Base-by-base conservation (phyloP, 163 green algal species). In the Volvox carteri region DNA sequence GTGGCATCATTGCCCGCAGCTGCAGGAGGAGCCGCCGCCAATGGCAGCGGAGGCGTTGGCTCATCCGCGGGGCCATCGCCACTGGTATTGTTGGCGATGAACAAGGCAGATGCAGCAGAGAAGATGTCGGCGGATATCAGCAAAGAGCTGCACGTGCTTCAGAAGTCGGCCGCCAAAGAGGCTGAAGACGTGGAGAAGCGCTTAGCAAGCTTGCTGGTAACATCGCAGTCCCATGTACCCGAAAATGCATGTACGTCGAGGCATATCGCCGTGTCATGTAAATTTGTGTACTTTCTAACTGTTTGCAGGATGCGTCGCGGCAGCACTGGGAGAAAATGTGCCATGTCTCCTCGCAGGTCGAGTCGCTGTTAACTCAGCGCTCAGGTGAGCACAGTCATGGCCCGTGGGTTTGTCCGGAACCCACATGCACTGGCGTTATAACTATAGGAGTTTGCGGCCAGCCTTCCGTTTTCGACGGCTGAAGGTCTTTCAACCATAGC, bases 301-400 rank as follows among this genome's bases (percentile, higher is more conserved):
- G 42, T 80, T 44, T 80, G 75, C 75, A 87, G 78, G 86, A 91
- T 35, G 18, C 72, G 7, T 78, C 54, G 19, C 46, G 76, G 46
- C 79, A 86, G 30, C 79, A 91, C 79, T 91, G 87, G 87, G 87
- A 91, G 72, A 86, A 86, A 30, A 56, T 91, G 50, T 89, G 72
- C 56, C 70, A 77, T 37, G 50, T 91, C 25, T 79, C 84, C 0
- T 75, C 72, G 4, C 70, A 88, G 14, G 87, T 88, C 56, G 87
- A 91, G 33, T 41, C 72, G 21, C 52, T 91, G 56, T 73, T 86
- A 52, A 28, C 72, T 41, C 86, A 88, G 50, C 75, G 83, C 41
- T 21, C 30, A 42, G 67, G 62, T 78, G n/a, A 21, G 77, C 54
- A 28, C 67, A 23, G 58, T 35, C n/a, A n/a, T n/a, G n/a, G n/a